Base-by-base conservation (phyloP, 1,284 basidiomycete genomes). In the Vanrija humicola region DNA sequence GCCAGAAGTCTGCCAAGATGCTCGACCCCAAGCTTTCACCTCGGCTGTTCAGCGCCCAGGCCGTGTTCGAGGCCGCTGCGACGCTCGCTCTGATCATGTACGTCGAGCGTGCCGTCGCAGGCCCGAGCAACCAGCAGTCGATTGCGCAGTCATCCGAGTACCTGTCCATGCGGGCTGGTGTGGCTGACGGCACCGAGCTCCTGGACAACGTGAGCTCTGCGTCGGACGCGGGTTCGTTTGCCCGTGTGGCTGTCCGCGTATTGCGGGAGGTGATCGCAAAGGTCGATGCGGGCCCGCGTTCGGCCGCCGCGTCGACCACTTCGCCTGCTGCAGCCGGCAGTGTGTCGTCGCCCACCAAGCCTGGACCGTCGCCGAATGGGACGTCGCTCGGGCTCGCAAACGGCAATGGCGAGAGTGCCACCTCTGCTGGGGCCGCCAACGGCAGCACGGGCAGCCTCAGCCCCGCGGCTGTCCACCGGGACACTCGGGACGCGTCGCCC, bases 1-100 rank as follows among this genome's bases (percentile, higher is more conserved):
- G 68, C 5, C 70, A 73, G 47, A 64, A 70, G 42, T 68, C 66
- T 9, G 68, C 71, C 8, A 67, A 68, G 45, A 66, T 74, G 63
- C 62, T 72, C 18, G 71, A 74, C 59, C 50, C 65, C 16, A 74
- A 69, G 57, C 52, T 72, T 29, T 65, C 66, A 12, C 63, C 67
- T 38, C 60, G 72, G 16, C 51, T 74, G 23, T 72, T 72, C 52
- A 61, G 64, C 56, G 66, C 70, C 2, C 55, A 61, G 23, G 59
- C 64, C 1, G 67, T 74, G 2, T 74, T 74, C 34, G 72, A 74
- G 54, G 61, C 68, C 10, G 65, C 68, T 3, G 64, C 65, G 29
- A 66, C 65, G 1, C 54, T 73, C 42, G 67, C 64, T 5, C 55
- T 74, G 43, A 66, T 74, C 43, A 59, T 68, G 59, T 60, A 68